Conservation (phyloP, 148 eudicot genomes). For the Vaccinium vitisidaea region DNA sequence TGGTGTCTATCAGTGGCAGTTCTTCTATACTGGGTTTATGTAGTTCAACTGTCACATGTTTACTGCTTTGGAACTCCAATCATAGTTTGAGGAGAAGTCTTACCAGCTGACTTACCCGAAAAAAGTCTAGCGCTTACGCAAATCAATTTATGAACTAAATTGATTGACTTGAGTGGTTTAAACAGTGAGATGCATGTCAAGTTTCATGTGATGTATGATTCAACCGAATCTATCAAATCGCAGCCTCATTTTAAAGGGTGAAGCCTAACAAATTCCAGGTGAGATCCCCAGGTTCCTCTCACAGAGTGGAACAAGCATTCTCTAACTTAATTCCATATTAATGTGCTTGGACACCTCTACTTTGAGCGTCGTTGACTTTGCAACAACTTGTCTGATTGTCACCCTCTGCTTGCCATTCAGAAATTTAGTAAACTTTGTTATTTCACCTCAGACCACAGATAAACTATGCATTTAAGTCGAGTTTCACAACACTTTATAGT, state of each 20-base stretch:
- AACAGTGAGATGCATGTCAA: background rate
- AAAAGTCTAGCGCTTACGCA: background rate
- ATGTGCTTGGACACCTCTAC: background rate
- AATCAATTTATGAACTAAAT: background rate
- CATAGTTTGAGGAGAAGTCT: background rate
- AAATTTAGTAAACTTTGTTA: conserved; percentile 1
- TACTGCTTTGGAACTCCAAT: background rate
- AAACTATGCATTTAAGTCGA: background rate
- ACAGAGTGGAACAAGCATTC: background rate
- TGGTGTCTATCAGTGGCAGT: background rate
- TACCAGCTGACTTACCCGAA: background rate
- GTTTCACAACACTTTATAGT: background rate
- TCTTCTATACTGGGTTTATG: background rate
- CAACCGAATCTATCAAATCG: background rate
- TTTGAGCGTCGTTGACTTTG: conserved; percentile 5
- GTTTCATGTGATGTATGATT: background rate
- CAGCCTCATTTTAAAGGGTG: background rate
- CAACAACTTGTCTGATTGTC: background rate
- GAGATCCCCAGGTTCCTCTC: conserved; percentile 1
- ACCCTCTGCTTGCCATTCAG: background rate
- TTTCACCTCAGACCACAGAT: background rate
- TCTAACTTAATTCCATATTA: background rate
- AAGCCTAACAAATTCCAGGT: background rate
- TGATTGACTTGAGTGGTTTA: background rate
- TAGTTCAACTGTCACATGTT: background rate